Conservation (phyloP, 768 basidiomycete genomes). For the Macrocybe gigantea region DNA sequence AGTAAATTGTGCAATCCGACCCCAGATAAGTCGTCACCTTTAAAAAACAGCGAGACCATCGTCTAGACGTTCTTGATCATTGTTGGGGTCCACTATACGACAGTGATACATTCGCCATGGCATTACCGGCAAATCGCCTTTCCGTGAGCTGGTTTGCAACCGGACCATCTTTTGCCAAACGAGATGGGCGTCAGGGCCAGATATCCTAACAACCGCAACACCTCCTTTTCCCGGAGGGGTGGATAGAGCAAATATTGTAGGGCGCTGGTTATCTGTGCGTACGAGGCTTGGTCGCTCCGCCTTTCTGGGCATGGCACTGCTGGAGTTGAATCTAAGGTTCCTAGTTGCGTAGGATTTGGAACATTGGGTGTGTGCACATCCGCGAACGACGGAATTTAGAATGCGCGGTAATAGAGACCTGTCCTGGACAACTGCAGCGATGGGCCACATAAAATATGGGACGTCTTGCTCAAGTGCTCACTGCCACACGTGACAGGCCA, state of each 20-base stretch:
- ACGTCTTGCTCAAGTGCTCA: too few species aligned
- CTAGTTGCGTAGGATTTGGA: too few species aligned
- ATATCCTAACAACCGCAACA: slow-evolving; percentile 76
- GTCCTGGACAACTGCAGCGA: too few species aligned
- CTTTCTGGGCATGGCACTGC: too few species aligned
- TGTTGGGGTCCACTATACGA: slow-evolving; percentile 57
- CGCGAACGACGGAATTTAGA: too few species aligned
- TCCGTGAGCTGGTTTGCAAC: neutral
- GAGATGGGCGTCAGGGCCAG: slow-evolving; percentile 62
- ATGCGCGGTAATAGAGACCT: too few species aligned
- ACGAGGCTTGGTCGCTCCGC: slow-evolving; percentile 6
- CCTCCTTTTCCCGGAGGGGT: slow-evolving; percentile 85
- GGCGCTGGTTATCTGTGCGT: slow-evolving; percentile 47
- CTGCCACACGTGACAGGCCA: too few species aligned
- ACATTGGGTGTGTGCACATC: too few species aligned
- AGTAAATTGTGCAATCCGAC: neutral
- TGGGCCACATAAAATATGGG: too few species aligned
- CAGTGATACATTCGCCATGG: slow-evolving; percentile 72
- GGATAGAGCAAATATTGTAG: slow-evolving; percentile 83
- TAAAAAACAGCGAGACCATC: slow-evolving; percentile 81
- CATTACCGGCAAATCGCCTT: slow-evolving; percentile 26
- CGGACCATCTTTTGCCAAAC: slow-evolving; percentile 60
- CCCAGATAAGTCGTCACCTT: slow-evolving; percentile 35
- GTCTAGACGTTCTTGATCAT: slow-evolving; percentile 54
- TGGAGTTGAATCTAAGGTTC: too few species aligned